phyloP scores from a whole-genome alignment of 768 basidiomycete genomes.

The Xerocomellus chrysenteron region DNA sequence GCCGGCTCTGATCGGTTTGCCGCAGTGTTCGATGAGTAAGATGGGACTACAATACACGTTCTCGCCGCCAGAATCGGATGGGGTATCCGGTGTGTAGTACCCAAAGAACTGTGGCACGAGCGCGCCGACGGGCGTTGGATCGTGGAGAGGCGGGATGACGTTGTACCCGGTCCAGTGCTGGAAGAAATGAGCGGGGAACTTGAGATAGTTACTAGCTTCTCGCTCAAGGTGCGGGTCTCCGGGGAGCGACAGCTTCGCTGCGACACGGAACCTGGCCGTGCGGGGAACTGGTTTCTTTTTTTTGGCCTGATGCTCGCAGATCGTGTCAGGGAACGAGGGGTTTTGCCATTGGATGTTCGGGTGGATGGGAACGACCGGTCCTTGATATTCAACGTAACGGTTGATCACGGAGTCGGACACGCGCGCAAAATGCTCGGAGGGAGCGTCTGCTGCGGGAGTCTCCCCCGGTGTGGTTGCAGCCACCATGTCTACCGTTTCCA shows the following conservation, averaged over 20 bases:
- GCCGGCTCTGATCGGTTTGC: conserved; percentile 28
- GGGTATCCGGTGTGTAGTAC: conserved; percentile 42
- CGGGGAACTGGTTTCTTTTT: conserved; percentile 9
- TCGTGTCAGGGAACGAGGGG: conserved; percentile 8
- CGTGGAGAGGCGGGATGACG: conserved; percentile 29
- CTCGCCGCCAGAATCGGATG: conserved; percentile 18
- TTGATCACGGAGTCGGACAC: neutral
- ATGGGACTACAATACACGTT: conserved; percentile 5
- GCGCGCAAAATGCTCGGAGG: neutral
- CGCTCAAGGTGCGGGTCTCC: conserved; percentile 35
- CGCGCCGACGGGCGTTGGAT: conserved; percentile 49
- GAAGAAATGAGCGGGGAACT: conserved; percentile 29
- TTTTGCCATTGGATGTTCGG: conserved; percentile 22
- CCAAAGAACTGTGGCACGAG: conserved; percentile 65
- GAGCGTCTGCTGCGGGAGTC: neutral
- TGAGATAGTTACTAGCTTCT: conserved; percentile 29
- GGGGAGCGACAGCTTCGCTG: conserved; percentile 42
- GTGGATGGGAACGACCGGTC: neutral
- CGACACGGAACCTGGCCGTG: conserved; percentile 39
- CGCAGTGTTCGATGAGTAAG: conserved; percentile 36
- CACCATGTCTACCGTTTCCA: neutral
- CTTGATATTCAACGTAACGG: conserved; percentile 1
- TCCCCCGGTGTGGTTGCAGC: neutral
- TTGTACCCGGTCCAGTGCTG: conserved; percentile 30
- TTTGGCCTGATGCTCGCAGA: conserved; percentile 11